These are phyloP conservation scores for Skeletonema menzelii DNA, from an alignment of 108 stramenopile species.

Conservation along the genomic window DNA sequence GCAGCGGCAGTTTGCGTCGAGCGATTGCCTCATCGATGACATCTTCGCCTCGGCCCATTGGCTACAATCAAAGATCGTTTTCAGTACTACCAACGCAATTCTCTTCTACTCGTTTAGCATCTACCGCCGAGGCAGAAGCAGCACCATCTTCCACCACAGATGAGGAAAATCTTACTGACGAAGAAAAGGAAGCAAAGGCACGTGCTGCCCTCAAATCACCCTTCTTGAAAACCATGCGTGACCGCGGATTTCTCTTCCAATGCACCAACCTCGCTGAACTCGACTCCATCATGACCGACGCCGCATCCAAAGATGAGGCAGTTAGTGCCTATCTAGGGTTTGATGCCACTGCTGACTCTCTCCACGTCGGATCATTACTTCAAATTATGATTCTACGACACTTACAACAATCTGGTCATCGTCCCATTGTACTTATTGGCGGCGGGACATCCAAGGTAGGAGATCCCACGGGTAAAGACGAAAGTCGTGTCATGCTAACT, in stretches of 20 bases:
- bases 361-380: conserved; percentile 96
- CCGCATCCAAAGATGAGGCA: conserved; percentile 8
- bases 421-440: conserved; percentile 92
- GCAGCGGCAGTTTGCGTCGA: neutral
- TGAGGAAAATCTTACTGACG: conserved; percentile 1
- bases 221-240: conserved; percentile 79
- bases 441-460: conserved; percentile 97
- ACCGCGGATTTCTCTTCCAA: conserved; percentile 87
- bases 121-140: conserved; percentile 8
- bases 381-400: conserved; percentile 98
- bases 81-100: neutral
- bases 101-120: conserved; percentile 2
- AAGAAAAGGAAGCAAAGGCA: conserved; percentile 45
- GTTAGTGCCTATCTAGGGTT: conserved; percentile 93
- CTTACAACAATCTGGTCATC: conserved; percentile 86
- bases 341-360: conserved; percentile 96
- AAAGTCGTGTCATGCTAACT: conserved; percentile 83
- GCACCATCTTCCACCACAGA: neutral
- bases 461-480: conserved; percentile 98
- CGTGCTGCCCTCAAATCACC: conserved; percentile 63
- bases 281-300: conserved; percentile 49
- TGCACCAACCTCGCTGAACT: conserved; percentile 80
- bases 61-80: neutral
- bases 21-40: neutral
- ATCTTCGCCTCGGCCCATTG: neutral